These are phyloP conservation scores for Sporothrix phasma DNA, from an alignment of 2,329 filamentous ascomycete genomes.

Conservation along the genomic window DNA sequence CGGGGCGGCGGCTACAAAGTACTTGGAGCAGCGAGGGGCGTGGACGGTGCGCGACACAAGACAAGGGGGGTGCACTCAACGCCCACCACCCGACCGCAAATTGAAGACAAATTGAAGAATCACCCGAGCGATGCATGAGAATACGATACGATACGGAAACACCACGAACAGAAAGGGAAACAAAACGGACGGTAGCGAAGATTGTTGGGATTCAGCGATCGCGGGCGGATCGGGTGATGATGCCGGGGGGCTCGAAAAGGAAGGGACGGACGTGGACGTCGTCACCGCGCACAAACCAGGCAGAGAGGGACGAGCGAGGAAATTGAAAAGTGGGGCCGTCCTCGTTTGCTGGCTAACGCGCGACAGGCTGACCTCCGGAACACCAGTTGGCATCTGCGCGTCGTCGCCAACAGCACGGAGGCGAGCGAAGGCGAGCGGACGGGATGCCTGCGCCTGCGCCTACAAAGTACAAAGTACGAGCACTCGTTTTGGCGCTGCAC, in stretches of 20 bases:
- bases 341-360: conserved; percentile 7
- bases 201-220: conserved; percentile 10
- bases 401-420: conserved; percentile 4
- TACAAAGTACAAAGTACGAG: no score
- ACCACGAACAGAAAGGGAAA: background rate
- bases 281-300: conserved; percentile 3
- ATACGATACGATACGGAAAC: background rate
- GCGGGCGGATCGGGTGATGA: conserved; percentile 23
- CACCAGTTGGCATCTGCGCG: background rate
- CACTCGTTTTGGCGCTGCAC: background rate
- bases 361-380: background rate
- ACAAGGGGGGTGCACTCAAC: conserved; percentile 2
- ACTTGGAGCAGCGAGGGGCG: background rate
- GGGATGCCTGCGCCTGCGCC: background rate
- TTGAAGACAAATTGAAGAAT: background rate
- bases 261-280: conserved; percentile 15
- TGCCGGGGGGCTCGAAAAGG: conserved; percentile 19
- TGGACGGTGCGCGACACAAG: background rate
- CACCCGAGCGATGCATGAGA: background rate
- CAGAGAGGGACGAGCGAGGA: background rate
- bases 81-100: background rate
- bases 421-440: background rate
- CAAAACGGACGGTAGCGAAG: background rate
- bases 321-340: conserved; percentile 8
- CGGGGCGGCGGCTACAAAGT: conserved; percentile 15